These are phyloP conservation scores for Dendrobium nobile DNA, from an alignment of 106 monocot species.

Conservation along the genomic window DNA sequence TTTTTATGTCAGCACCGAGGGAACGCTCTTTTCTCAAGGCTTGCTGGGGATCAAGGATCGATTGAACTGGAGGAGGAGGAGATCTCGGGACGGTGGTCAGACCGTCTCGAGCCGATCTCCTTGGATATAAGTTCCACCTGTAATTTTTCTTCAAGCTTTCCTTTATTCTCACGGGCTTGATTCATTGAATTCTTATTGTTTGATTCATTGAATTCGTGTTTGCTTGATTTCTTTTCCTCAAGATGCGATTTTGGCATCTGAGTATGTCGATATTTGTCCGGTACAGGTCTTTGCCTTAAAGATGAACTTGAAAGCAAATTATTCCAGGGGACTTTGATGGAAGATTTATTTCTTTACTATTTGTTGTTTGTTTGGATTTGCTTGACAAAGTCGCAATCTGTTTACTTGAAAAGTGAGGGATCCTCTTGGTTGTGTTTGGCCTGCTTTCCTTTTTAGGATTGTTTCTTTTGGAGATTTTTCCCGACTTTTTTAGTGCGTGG, in stretches of 20 bases:
- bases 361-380: neutral
- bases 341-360: neutral
- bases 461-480: too few species aligned
- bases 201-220: neutral
- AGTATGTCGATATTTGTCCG: neutral
- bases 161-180: neutral
- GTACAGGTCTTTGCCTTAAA: neutral
- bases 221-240: neutral
- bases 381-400: neutral
- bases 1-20: too few species aligned
- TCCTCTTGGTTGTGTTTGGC: too few species aligned
- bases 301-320: neutral
- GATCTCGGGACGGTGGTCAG: slow-evolving; percentile 2
- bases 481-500: too few species aligned
- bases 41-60: neutral
- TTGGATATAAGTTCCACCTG: neutral
- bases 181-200: neutral
- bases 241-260: neutral
- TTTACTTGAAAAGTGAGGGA: neutral
- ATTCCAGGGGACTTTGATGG: neutral
- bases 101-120: neutral
- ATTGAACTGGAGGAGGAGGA: neutral
- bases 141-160: neutral
- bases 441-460: too few species aligned
- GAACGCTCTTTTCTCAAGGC: neutral